Percentiles rank a stretch among this genome's conserved stretches.
Evolutionary conservation across 306 rosid species (phyloP).

Genomic region (Senna siamea): DNA sequence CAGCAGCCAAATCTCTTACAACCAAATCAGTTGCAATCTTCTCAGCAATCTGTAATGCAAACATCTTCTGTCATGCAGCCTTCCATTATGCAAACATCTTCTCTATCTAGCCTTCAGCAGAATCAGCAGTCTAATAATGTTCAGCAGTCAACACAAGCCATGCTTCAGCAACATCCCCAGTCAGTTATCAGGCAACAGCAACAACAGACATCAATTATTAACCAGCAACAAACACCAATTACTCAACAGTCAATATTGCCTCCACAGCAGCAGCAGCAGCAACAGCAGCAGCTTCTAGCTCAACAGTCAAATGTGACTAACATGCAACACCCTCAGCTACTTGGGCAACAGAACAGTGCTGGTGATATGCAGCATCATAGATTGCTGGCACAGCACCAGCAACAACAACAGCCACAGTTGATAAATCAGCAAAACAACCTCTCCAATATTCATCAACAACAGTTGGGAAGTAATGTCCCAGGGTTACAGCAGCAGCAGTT

Average conservation of each 20-base stretch:
- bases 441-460: conserved; percentile 79
- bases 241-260: conserved; percentile 64
- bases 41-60: conserved; percentile 77
- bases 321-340: conserved; percentile 68
- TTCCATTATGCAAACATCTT: conserved; percentile 56
- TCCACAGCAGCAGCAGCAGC: conserved; percentile 62
- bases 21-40: conserved; percentile 73
- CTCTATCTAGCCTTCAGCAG: conserved; percentile 68
- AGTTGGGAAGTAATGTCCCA: conserved; percentile 70
- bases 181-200: conserved; percentile 69
- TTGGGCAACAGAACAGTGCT: conserved; percentile 67
- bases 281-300: conserved; percentile 62
- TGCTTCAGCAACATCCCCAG: conserved; percentile 83
- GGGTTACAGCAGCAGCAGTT: conserved; percentile 71
- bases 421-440: conserved; percentile 75
- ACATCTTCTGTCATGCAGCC: conserved; percentile 56
- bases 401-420: conserved; percentile 62
- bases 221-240: conserved; percentile 72
- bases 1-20: conserved; percentile 74
- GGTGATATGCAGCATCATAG: conserved; percentile 85
- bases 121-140: conserved; percentile 66
- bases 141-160: conserved; percentile 75
- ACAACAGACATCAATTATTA: conserved; percentile 62
- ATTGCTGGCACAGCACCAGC: conserved; percentile 67
- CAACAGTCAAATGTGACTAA: conserved; percentile 68